phyloP scores from a whole-genome alignment of 2,329 filamentous ascomycete species.

The Pestalotiopsis sp. region DNA sequence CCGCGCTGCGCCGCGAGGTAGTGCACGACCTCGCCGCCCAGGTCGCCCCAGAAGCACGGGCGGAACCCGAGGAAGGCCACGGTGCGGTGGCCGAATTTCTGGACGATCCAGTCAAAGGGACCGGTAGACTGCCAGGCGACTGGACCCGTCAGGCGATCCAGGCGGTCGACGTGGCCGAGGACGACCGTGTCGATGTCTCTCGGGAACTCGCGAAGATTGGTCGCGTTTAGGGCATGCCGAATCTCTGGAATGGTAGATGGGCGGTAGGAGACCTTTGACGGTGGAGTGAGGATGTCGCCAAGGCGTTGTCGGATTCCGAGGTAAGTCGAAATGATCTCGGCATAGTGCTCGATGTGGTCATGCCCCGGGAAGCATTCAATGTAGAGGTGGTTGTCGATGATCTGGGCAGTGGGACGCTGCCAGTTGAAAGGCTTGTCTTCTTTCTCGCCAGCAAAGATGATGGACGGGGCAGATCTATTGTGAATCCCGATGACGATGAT shows the following conservation, averaged over 20 bases:
- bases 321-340: slow-evolving; percentile 18
- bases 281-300: slow-evolving; percentile 10
- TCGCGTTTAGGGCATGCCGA: slow-evolving; percentile 10
- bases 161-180: slow-evolving; percentile 15
- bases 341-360: slow-evolving; percentile 23
- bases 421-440: slow-evolving; percentile 26
- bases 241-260: slow-evolving; percentile 17
- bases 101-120: slow-evolving; percentile 16
- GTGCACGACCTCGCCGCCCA: slow-evolving; percentile 19
- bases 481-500: slow-evolving; percentile 20
- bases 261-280: slow-evolving; percentile 15
- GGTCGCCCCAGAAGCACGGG: slow-evolving; percentile 18
- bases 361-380: slow-evolving; percentile 24
- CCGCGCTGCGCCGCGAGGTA: slow-evolving; percentile 9
- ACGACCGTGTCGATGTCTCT: slow-evolving; percentile 16
- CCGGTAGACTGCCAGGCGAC: slow-evolving; percentile 13
- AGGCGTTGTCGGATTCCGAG: slow-evolving; percentile 13
- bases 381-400: slow-evolving; percentile 17
- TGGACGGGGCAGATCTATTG: slow-evolving; percentile 5
- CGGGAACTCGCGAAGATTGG: slow-evolving; percentile 16
- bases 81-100: slow-evolving; percentile 9
- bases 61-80: slow-evolving; percentile 20
- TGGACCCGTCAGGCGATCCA: slow-evolving; percentile 12
- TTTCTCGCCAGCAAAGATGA: slow-evolving; percentile 22
- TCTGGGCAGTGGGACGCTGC: slow-evolving; percentile 21